phyloP scores from a whole-genome alignment of 1,284 basidiomycete species.

The Pseudozyma thailandica region DNA sequence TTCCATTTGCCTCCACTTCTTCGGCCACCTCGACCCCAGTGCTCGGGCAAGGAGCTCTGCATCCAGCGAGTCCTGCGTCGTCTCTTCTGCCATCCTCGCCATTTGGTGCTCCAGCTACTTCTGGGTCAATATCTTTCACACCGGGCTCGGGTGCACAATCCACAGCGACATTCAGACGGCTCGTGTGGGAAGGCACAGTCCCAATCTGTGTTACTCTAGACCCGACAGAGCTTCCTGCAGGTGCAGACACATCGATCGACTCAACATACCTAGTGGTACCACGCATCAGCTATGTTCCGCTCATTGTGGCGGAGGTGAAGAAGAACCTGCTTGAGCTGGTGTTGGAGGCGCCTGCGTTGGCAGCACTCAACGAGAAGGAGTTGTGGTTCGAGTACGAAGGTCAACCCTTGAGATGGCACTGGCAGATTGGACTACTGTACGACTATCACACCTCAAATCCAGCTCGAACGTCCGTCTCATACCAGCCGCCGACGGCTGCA shows the following conservation, averaged over 20 bases:
- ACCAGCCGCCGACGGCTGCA: constrained; percentile 7
- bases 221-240: constrained; percentile 36
- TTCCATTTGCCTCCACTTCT: constrained; percentile 7
- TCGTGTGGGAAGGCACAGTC: constrained; percentile 56
- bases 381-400: constrained; percentile 61
- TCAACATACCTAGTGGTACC: constrained; percentile 54
- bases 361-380: constrained; percentile 42
- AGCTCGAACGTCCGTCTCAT: constrained; percentile 32
- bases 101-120: constrained; percentile 6
- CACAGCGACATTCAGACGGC: constrained; percentile 30
- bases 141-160: constrained; percentile 6
- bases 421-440: constrained; percentile 61
- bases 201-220: constrained; percentile 53
- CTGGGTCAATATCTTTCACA: constrained; percentile 17
- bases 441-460: constrained; percentile 55
- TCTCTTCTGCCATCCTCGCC: constrained; percentile 19
- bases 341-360: constrained; percentile 37
- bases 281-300: constrained; percentile 56
- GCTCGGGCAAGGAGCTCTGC: constrained; percentile 15
- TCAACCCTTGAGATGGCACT: constrained; percentile 59
- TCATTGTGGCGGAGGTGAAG: constrained; percentile 50
- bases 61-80: constrained; percentile 15
- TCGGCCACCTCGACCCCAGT: constrained; percentile 25
- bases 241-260: constrained; percentile 35
- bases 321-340: constrained; percentile 50